Base-by-base conservation (phyloP, 2,329 filamentous ascomycete species). In the Trichoderma sp. region DNA sequence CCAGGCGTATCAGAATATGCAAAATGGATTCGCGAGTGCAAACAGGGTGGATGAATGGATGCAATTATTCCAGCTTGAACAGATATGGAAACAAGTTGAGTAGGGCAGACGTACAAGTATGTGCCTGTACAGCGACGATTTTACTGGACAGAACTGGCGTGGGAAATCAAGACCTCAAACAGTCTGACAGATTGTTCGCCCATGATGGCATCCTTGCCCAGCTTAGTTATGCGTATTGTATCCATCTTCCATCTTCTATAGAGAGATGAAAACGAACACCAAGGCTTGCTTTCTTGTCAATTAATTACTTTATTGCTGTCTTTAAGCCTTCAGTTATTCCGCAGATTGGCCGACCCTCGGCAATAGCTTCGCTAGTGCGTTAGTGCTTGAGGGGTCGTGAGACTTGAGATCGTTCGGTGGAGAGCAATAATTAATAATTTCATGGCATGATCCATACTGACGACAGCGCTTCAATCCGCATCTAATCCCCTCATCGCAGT, bases 1-100 rank as follows among this genome's bases (percentile, higher is more conserved):
- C 5, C 75, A 79, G 28, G 75, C 77, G 73, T 73, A 73, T 56
- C 73, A 78, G 1, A 75, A 79, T 1, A 78, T 79, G 77, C 72
- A 76, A 28, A 11, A 72, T 14, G 78, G 78, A 7, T 73, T 79
- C 69, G 70, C 75, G 1, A 70, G 74, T 59, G 76, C 75, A 4
- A 76, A 75, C 26, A 71, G 70, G 6, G 56, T 66, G 13, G 72
- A 71, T 18, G 74, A 77, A 6, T 77, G 74, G 73, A 74, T 73
- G 70, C 70, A 74, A 65, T 71, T 78, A 0, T 66, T 72, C 7
- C 75, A 73, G 68, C 37, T 79, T 21, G 70, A 74, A 10, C 56
- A 69, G 21, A 34, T 74, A 56, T 80, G 78, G 78, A 72, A 71
- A 13, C 71, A 78, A 61, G 78, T 80, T 13, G 78, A 79, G 64